phyloP scores from a whole-genome alignment of 352 stramenopile species.

The Phytophthora syringae region DNA sequence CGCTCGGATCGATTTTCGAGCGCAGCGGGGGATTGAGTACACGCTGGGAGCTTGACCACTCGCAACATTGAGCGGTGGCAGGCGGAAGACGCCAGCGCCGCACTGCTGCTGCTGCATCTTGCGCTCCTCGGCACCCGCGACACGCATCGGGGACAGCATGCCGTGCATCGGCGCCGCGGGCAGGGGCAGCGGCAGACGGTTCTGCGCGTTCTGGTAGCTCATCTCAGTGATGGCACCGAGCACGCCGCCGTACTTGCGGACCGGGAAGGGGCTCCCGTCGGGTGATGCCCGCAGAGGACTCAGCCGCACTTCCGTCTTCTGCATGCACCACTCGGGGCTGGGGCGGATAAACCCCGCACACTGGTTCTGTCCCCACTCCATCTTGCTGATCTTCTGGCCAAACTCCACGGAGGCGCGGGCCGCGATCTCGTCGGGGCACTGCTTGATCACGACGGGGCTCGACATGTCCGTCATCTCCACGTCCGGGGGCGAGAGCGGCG shows the following conservation, averaged over 20 bases:
- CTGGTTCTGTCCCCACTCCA: conserved; percentile 38
- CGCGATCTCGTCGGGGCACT: conserved; percentile 30
- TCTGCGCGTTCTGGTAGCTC: conserved; percentile 64
- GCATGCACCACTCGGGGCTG: conserved; percentile 61
- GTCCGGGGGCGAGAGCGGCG: conserved; percentile 38
- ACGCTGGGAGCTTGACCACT: conserved; percentile 36
- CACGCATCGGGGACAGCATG: conserved; percentile 38
- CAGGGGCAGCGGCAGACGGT: conserved; percentile 38
- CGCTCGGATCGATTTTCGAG: conserved; percentile 79
- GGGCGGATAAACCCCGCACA: conserved; percentile 29
- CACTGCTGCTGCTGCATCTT: conserved; percentile 38
- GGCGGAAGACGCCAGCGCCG: conserved; percentile 40
- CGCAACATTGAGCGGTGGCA: conserved; percentile 71
- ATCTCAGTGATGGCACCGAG: conserved; percentile 55
- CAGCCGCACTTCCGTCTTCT: conserved; percentile 68
- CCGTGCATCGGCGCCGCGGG: conserved; percentile 28
- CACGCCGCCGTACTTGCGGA: conserved; percentile 46
- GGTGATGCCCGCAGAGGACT: conserved; percentile 54
- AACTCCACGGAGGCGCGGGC: conserved; percentile 31
- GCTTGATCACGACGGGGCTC: conserved; percentile 43
- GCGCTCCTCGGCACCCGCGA: conserved; percentile 40
- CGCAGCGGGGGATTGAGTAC: conserved; percentile 78
- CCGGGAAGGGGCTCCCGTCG: conserved; percentile 34
- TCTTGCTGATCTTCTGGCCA: conserved; percentile 44
- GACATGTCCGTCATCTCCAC: conserved; percentile 56